Evolutionary conservation across 2,329 filamentous ascomycete genomes (phyloP), one percentile per base, ranked within the genome.

Genomic region (Penicillium janthinellum): DNA sequence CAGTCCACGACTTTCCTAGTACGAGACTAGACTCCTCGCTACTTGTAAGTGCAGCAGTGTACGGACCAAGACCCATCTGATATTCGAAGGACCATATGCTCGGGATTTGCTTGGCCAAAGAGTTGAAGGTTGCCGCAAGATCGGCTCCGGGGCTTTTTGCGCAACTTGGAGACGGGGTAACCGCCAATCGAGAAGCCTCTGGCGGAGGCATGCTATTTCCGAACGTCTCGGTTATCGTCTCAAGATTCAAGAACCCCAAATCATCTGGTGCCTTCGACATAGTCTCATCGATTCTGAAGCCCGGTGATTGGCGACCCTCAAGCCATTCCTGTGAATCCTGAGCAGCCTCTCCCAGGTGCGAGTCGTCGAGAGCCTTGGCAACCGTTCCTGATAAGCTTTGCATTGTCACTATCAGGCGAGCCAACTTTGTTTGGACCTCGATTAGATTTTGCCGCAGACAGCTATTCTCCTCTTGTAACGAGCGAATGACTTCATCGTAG

Each of bases 391-490:
- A 44, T 10, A 44, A 44, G 4, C 1, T 22, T 20, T 44, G 41
- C 20, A 44, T 44, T 44, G 41, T 44, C 17, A 8, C 41, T 12
- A 44, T 17, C 20, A 44, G 41, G 4, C 41, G 41, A 44, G 41
- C 41, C 20, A 44, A 5, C 14, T 44, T 44, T 6, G 41, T 12
- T 44, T 44, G 41, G 41, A 44, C 41, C 41, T 44, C 41, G 11
- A 44, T 44, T 5, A 44, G 41, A 12, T 11, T 44, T 6, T 11
- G 20, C 20, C 41, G 41, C 22, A 44, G 12, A 22, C 5, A 22
- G 20, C 41, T 44, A 44, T 61, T 61, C 28, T 61, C 59, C 31
- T 61, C 52, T 12, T 44, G 56, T 7, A 61, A 41, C 20, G 34
- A 49, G 14, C 37, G 38, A 44, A 61, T 55, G 5, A 47, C 49